Conservation (phyloP, 495 filamentous ascomycete genomes). For the Lophiotrema nucula region DNA sequence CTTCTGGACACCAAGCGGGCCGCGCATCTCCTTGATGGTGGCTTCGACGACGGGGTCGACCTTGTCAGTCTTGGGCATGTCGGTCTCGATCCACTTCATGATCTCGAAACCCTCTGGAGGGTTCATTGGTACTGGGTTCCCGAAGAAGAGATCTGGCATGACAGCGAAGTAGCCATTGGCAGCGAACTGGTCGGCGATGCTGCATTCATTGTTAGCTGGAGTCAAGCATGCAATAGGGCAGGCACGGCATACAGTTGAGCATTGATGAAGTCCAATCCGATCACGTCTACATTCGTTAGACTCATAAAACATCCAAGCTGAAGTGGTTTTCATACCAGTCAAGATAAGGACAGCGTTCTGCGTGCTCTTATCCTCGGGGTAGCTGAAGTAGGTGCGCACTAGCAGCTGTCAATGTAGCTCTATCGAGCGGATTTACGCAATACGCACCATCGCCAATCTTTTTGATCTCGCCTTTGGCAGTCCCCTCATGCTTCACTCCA, state of each 20-base stretch:
- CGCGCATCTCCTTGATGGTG: slow-evolving; percentile 59
- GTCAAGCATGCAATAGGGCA: too few species aligned
- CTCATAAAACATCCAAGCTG: background rate
- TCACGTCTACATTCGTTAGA: slow-evolving; percentile 34
- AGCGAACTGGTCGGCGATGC: slow-evolving; percentile 77
- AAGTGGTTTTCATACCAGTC: background rate
- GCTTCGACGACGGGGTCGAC: slow-evolving; percentile 66
- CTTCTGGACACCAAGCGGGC: slow-evolving; percentile 59
- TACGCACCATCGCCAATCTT: slow-evolving; percentile 42
- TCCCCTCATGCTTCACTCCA: slow-evolving; percentile 48
- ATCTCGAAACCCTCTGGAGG: slow-evolving; percentile 59
- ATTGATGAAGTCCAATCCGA: slow-evolving; percentile 68
- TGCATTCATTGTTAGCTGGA: too few species aligned
- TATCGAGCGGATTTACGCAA: background rate
- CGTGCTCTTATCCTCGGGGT: slow-evolving; percentile 43
- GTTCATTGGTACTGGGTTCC: slow-evolving; percentile 64
- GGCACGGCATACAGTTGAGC: slow-evolving; percentile 66
- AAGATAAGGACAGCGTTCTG: slow-evolving; percentile 46
- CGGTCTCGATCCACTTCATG: slow-evolving; percentile 51
- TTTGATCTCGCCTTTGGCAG: slow-evolving; percentile 44
- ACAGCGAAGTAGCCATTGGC: slow-evolving; percentile 76
- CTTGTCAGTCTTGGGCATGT: slow-evolving; percentile 51
- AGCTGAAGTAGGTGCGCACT: slow-evolving; percentile 50
- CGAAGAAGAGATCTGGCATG: slow-evolving; percentile 75
- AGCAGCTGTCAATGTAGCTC: background rate